Percentiles rank a stretch among this genome's conserved stretches.
Conservation (phyloP, 2,329 filamentous ascomycete genomes). For the Colletotrichum brevisporum region DNA sequence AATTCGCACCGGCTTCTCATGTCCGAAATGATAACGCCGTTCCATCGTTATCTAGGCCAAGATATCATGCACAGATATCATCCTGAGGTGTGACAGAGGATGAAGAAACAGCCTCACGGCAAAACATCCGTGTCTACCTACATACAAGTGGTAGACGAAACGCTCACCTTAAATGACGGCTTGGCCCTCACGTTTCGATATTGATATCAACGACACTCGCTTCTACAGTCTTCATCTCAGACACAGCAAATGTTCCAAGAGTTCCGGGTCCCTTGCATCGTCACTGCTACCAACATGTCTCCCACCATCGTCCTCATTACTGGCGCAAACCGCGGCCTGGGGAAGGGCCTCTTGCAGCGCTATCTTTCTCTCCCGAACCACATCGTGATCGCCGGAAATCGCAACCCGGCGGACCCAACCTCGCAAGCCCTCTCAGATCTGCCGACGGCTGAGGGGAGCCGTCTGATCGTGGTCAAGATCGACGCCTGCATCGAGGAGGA, state of each 20-base stretch:
- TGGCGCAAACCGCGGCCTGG: slow-evolving; percentile 56
- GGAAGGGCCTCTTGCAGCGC: slow-evolving; percentile 50
- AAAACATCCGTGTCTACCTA: too few relatives aligned
- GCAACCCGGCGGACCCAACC: slow-evolving; percentile 47
- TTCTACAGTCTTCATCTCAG: neutral
- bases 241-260: neutral
- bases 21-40: neutral
- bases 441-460: slow-evolving; percentile 52
- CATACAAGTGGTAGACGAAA: neutral
- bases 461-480: slow-evolving; percentile 58
- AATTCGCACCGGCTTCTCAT: neutral
- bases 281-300: neutral
- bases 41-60: neutral
- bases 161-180: neutral
- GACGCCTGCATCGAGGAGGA: slow-evolving; percentile 54
- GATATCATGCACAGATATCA: neutral
- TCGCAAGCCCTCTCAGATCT: slow-evolving; percentile 52
- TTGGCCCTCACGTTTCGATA: neutral
- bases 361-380: slow-evolving; percentile 70
- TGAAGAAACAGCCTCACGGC: neutral
- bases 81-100: neutral
- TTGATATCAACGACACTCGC: neutral
- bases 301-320: slow-evolving; percentile 49
- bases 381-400: slow-evolving; percentile 57
- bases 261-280: neutral